phyloP scores from a whole-genome alignment of 179 eudicot species.

The Beta lomatogona region DNA sequence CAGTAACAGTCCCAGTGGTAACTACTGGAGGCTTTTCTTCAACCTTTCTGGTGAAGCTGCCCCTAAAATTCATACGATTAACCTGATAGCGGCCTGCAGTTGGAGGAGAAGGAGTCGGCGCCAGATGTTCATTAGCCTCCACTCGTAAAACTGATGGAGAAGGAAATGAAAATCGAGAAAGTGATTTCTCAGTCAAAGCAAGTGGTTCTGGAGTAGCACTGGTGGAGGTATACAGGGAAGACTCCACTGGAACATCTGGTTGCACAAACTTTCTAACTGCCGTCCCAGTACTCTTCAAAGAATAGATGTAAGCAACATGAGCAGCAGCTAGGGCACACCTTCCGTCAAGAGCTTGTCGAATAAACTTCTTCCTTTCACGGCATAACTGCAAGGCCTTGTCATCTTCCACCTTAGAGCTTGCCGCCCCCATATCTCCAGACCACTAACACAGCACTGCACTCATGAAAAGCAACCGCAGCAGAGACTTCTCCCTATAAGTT shows the following conservation, averaged over 20 bases:
- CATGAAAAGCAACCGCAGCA: slow-evolving; percentile 26
- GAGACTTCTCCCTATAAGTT: slow-evolving; percentile 14
- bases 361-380: slow-evolving; percentile 79
- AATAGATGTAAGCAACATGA: slow-evolving; percentile 72
- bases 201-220: slow-evolving; percentile 69
- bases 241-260: slow-evolving; percentile 54
- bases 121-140: slow-evolving; percentile 44
- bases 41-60: slow-evolving; percentile 59
- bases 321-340: slow-evolving; percentile 87
- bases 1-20: slow-evolving; percentile 53
- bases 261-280: slow-evolving; percentile 75
- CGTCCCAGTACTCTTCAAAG: slow-evolving; percentile 62
- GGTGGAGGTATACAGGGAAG: slow-evolving; percentile 61
- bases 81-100: slow-evolving; percentile 49
- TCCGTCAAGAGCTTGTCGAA: slow-evolving; percentile 90
- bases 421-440: slow-evolving; percentile 64
- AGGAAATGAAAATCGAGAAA: slow-evolving; percentile 62
- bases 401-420: slow-evolving; percentile 77
- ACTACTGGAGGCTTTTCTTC: slow-evolving; percentile 67
- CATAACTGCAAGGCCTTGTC: slow-evolving; percentile 83
- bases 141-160: slow-evolving; percentile 61
- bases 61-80: slow-evolving; percentile 74
- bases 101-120: slow-evolving; percentile 71
- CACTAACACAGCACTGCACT: slow-evolving; percentile 21
- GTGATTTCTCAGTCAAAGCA: slow-evolving; percentile 56